Evolutionary conservation across 495 filamentous ascomycete species (phyloP).

Genomic region (Cladorrhinum samala): DNA sequence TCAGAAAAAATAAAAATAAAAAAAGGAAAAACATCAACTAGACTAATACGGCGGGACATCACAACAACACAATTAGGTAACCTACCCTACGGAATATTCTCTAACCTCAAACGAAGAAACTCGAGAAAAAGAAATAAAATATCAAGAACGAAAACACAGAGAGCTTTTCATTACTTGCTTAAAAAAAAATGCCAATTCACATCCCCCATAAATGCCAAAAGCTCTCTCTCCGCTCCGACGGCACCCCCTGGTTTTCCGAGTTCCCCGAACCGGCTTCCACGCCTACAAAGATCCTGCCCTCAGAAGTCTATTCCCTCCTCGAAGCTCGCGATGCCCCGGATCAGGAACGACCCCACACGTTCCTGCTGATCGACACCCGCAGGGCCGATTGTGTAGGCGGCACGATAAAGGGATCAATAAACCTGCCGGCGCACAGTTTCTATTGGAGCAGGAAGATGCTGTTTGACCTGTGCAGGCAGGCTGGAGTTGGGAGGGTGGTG

Average conservation of each 20-base stretch:
- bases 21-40: no score
- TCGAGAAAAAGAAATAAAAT: no score
- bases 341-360: constrained; percentile 2
- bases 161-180: no score
- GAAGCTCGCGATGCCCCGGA: constrained; percentile 4
- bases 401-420: constrained; percentile 29
- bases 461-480: constrained; percentile 37
- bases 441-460: constrained; percentile 33
- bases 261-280: constrained; percentile 23
- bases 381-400: constrained; percentile 28
- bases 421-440: constrained; percentile 46
- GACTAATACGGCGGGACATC: no score
- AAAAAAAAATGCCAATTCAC: neutral
- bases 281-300: constrained; percentile 7
- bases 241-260: constrained; percentile 41
- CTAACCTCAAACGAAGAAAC: no score
- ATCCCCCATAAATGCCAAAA: constrained; percentile 21
- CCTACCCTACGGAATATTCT: no score
- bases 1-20: no score
- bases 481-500: constrained; percentile 38
- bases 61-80: no score
- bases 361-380: constrained; percentile 28
- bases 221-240: constrained; percentile 23
- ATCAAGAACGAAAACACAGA: neutral
- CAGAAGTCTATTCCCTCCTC: constrained; percentile 14